Evolutionary conservation across 2,329 filamentous ascomycete species (phyloP), one percentile per base, ranked within the genome.

Genomic region (Aspergillus fumigatus): DNA sequence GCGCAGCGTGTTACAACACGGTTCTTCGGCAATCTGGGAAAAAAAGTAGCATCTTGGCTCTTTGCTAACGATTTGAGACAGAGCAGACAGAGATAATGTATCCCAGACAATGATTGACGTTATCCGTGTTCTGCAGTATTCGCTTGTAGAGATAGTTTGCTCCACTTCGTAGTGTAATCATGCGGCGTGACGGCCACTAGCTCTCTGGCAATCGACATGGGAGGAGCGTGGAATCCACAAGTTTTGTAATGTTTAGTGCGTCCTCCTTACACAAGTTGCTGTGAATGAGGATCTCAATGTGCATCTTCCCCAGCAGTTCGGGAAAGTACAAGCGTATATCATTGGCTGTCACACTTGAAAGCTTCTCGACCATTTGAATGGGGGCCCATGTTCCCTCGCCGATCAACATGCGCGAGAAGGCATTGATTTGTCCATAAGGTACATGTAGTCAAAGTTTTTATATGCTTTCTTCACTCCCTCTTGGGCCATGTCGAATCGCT

Each of bases 201-300:
- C 86, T 83, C 48, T 83, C 82, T 3, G 92, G 89, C n/a, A 97
- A 78, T n/a, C 82, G 75, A 32, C 88, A 84, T 88, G 70, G 88
- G 88, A 48, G 99, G 75, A 0, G 84, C 90, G 5, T 82, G 84
- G 26, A 27, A 71, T 95, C 90, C 25, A 97, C 82, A 66, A 96
- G 82, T 62, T 94, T 86, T 0, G 90, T 93, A 70, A 96, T 82
- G 70, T 88, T 88, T 54, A 97, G 79, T 0, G 91, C 92, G 69
- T 99, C 94, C 71, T 96, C 91, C 75, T 92, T 95, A 79, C 96
- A 92, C 54, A 99, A 72, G 72, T 99, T 99, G 52, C 94, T 94
- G 66, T 97, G 92, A 0, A 88, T 89, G 55, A 96, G 83, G 2
- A 92, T 82, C 73, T 99, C 94, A 60, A 97, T 88, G 67, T 96